These are phyloP conservation scores for Heteromeles arbutifolia DNA, from an alignment of 306 rosid species.

Conservation along the genomic window DNA sequence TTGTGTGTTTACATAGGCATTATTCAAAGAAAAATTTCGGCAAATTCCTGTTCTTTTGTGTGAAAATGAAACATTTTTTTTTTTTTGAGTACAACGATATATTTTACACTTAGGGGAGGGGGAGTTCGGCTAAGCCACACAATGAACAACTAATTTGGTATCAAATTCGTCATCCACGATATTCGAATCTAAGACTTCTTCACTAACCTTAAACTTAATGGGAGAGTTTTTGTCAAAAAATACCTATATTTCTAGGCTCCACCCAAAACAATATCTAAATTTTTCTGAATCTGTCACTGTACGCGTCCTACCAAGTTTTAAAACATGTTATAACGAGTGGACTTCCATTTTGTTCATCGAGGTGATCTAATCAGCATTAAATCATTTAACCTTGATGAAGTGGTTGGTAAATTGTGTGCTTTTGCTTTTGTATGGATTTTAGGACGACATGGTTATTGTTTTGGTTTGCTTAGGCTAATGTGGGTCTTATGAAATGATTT, in stretches of 20 bases:
- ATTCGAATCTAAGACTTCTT: no score
- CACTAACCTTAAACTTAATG: no score
- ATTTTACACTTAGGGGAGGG: no score
- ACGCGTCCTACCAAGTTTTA: not conserved
- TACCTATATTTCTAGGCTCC: no score
- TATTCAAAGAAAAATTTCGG: not conserved
- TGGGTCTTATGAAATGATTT: conserved; percentile 65
- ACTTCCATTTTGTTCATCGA: conserved; percentile 40
- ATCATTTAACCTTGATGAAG: conserved; percentile 17
- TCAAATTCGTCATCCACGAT: rapidly evolving
- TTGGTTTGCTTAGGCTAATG: conserved; percentile 37
- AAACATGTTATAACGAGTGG: conserved; percentile 31
- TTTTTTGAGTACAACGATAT: no score
- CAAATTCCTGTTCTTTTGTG: not conserved
- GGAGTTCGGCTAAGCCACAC: no score
- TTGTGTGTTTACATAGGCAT: no score
- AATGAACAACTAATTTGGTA: no score
- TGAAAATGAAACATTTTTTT: not conserved
- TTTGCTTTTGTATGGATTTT: conserved; percentile 41
- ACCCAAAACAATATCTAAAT: not conserved
- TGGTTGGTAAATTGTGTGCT: conserved; percentile 28
- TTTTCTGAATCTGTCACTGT: no score
- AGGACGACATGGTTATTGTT: conserved; percentile 25
- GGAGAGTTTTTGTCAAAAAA: no score
- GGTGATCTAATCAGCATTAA: conserved; percentile 36